A percentile compares a stretch with the other conserved stretches of the same genome.
Evolutionary conservation across 1,284 basidiomycete species (phyloP).

Genomic region (Ganoderma resinaceum): DNA sequence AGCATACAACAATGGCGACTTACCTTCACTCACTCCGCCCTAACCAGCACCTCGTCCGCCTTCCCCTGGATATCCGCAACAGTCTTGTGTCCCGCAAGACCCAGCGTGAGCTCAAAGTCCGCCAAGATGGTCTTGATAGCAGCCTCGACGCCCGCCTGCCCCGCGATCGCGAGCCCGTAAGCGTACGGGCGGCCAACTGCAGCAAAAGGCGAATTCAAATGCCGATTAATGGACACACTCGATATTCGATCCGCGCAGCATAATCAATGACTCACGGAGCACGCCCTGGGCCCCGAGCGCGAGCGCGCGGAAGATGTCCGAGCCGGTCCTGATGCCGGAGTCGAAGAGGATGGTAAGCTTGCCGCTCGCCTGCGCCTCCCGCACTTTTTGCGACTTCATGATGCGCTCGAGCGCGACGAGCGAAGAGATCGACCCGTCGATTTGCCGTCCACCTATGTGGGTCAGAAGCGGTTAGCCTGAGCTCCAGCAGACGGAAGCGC

Average conservation of each 20-base stretch:
- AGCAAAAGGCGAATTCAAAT: neutral
- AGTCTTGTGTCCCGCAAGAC: slow-evolving; percentile 49
- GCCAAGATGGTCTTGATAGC: slow-evolving; percentile 58
- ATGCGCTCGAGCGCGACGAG: slow-evolving; percentile 73
- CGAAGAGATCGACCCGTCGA: slow-evolving; percentile 81
- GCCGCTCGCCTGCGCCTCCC: slow-evolving; percentile 60
- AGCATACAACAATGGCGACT: neutral
- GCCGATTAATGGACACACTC: too few species aligned
- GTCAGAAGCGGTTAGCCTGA: neutral
- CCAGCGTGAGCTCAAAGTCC: slow-evolving; percentile 62
- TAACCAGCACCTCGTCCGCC: slow-evolving; percentile 53
- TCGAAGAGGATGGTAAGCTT: slow-evolving; percentile 80
- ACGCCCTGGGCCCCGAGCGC: slow-evolving; percentile 76
- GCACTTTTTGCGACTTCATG: slow-evolving; percentile 62
- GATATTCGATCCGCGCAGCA: too few species aligned
- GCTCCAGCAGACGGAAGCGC: neutral
- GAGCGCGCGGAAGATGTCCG: slow-evolving; percentile 81
- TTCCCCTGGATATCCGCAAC: slow-evolving; percentile 44
- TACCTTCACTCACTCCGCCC: neutral
- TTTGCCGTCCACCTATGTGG: slow-evolving; percentile 72
- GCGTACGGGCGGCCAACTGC: slow-evolving; percentile 55
- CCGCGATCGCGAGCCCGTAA: slow-evolving; percentile 60
- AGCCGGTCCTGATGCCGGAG: slow-evolving; percentile 80
- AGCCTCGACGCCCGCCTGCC: slow-evolving; percentile 60
- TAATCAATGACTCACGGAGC: slow-evolving; percentile 49